These are phyloP conservation scores for Rhinocladiella mackenziei DNA, from an alignment of 2,329 filamentous ascomycete species.

Conservation along the genomic window DNA sequence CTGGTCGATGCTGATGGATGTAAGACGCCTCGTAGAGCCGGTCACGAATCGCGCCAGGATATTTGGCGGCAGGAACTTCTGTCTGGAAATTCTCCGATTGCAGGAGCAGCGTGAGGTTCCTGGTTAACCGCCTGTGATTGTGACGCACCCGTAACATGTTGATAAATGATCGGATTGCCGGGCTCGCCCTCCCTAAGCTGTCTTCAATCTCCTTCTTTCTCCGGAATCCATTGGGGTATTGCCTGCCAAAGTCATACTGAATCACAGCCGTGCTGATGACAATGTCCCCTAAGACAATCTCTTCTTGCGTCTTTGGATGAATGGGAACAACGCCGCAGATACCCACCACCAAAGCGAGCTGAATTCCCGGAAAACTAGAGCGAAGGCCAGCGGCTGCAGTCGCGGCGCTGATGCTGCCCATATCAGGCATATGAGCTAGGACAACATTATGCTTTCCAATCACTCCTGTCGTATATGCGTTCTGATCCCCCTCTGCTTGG, in stretches of 20 bases:
- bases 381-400: not conserved
- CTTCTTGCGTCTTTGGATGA: constrained; percentile 1
- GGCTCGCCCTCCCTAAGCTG: not conserved
- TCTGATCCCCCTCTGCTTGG: constrained; percentile 5
- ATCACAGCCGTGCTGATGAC: constrained; percentile 24
- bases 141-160: no score
- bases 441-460: constrained; percentile 28
- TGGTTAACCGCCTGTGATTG: no score
- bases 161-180: not conserved
- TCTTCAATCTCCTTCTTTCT: not conserved
- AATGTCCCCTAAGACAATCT: constrained; percentile 35
- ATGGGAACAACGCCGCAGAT: constrained; percentile 2
- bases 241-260: not conserved
- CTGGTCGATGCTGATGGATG: not conserved
- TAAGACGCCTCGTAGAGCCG: not conserved
- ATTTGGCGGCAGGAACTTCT: no score
- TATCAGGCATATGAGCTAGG: constrained; percentile 19
- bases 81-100: no score
- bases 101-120: no score
- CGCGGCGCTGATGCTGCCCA: constrained; percentile 13
- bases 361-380: not conserved
- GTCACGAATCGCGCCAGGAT: no score
- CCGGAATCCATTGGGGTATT: not conserved
- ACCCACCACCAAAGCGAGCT: constrained; percentile 1
- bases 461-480: constrained; percentile 21